Evolutionary conservation across 176 grass and related monocot genomes (phyloP), one percentile per base, ranked within the genome.

Genomic region (Thinopyrum elongatum): DNA sequence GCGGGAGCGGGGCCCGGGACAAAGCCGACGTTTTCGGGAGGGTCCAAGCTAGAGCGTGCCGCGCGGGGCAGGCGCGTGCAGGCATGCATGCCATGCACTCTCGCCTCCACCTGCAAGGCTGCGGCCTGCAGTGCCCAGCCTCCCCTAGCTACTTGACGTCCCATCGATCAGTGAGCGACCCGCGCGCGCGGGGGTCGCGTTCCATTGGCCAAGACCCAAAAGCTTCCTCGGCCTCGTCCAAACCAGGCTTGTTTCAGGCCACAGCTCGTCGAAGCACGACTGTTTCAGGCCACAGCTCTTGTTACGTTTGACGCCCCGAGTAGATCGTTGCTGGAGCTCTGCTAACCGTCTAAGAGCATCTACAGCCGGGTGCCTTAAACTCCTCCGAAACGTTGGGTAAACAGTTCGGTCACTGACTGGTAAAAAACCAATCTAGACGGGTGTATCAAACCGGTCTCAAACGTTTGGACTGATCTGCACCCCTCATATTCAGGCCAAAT

Each of bases 21-120:
- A 89, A 89, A 85, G 82, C 34, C 87, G 77, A 85, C 82, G 76
- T 81, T 85, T 79, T 85, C 87, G 76, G 68, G 31, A 33, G 75
- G 81, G 57, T 63, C 74, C 81, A 73, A 36, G 27, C 46, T 55
- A 76, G 39, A 53, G 87, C 57, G 57, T 80, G 74, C 87, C 66
- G 57, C 39, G 62, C 46, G 60, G 12, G 61, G 42, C 58, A 41
- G 26, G 42, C 16, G 49, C 44, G 57, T 39, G 33, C 38, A 49
- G 34, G 29, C 65, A 21, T 79, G 77, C 78, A 65, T 46, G 61
- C 19, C 61, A 63, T 72, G 69, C 69, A 72, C 69, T 72, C 69
- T 25, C 58, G 77, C 34, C 62, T 65, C 26, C 42, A 30, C 44
- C 74, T 55, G 74, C 26, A 76, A 76, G 17, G 74, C 74, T 76